phyloP scores from a whole-genome alignment of 2,329 filamentous ascomycete genomes.

The Lachnellula subtilissima region DNA sequence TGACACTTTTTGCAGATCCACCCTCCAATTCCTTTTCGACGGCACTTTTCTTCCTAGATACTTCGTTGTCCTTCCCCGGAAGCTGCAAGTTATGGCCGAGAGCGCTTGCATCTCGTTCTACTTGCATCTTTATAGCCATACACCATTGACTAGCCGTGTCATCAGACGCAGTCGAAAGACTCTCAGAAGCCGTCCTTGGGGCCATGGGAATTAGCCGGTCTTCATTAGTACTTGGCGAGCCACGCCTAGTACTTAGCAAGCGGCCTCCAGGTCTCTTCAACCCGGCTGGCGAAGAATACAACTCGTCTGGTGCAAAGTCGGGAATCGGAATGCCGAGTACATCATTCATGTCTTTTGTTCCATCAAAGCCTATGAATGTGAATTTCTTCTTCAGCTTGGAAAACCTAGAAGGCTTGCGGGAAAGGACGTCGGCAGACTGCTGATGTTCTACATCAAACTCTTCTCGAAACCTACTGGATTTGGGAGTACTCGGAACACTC shows the following conservation, averaged over 20 bases:
- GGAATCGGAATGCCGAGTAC: constrained; percentile 19
- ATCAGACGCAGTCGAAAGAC: neutral
- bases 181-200: neutral
- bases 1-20: neutral
- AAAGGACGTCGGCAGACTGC: neutral
- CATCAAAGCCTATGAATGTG: constrained; percentile 20
- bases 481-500: constrained; percentile 20
- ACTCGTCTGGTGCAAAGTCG: constrained; percentile 7
- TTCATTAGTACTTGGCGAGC: too few species aligned
- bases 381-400: constrained; percentile 6
- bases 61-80: neutral
- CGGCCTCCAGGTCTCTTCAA: too few species aligned
- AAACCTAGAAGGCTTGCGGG: constrained; percentile 16
- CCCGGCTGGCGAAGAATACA: neutral
- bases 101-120: neutral
- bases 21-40: neutral
- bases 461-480: constrained; percentile 29
- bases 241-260: too few species aligned
- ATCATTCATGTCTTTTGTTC: constrained; percentile 14
- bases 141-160: constrained; percentile 2
- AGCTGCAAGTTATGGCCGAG: neutral
- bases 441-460: constrained; percentile 22
- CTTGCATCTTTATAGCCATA: neutral
- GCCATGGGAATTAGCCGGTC: too few species aligned
- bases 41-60: constrained; percentile 1